Conservation (phyloP, 1,284 basidiomycete genomes). For the Melampsora americana region DNA sequence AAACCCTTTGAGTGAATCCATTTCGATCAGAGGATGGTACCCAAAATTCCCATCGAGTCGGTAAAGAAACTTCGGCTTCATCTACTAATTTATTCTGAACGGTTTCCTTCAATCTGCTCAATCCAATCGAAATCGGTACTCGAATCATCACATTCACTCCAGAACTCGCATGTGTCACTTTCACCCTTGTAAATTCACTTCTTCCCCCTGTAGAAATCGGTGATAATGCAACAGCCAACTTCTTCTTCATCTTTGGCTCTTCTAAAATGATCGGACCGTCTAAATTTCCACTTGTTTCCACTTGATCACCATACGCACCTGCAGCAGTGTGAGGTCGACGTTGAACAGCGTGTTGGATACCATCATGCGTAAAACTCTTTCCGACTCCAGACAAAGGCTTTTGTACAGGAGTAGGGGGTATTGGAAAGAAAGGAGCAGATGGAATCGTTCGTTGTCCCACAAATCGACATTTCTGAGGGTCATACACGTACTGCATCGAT, state of each 20-base stretch:
- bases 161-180: background rate
- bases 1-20: background rate
- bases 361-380: background rate
- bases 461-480: background rate
- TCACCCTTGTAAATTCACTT: background rate
- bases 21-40: background rate
- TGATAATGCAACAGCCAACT: background rate
- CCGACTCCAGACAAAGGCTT: background rate
- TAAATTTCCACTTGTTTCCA: background rate
- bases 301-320: background rate
- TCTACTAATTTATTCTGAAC: background rate
- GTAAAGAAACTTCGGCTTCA: background rate
- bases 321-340: slow-evolving; percentile 26
- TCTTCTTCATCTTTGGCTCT: background rate
- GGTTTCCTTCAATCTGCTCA: background rate
- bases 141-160: background rate
- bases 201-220: background rate
- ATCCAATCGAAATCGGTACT: background rate
- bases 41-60: background rate
- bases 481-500: background rate
- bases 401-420: slow-evolving; percentile 7
- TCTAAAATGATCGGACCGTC: background rate
- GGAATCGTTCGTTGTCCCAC: background rate
- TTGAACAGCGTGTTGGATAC: background rate
- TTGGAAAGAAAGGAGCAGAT: slow-evolving; percentile 20